Conservation (phyloP, 306 rosid genomes). For the Vigna nakashimae region DNA sequence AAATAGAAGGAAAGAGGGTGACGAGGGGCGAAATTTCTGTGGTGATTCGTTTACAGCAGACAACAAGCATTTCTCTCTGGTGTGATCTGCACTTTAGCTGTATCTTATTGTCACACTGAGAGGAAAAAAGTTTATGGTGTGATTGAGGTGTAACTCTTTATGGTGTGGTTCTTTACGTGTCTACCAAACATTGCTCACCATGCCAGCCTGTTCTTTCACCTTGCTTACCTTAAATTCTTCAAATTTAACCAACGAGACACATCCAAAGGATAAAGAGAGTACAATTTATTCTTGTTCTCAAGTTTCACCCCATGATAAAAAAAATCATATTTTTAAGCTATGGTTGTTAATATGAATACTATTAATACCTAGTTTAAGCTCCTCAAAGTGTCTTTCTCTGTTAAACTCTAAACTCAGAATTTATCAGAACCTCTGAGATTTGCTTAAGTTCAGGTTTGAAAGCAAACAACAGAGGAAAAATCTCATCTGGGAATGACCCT, state of each 20-base stretch:
- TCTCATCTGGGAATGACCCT: constrained; percentile 9
- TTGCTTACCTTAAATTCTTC: neutral
- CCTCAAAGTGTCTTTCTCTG: constrained; percentile 38
- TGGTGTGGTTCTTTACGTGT: constrained; percentile 33
- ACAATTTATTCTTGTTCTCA: constrained; percentile 34
- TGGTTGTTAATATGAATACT: constrained; percentile 12
- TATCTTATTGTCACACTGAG: constrained; percentile 54
- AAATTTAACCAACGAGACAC: neutral
- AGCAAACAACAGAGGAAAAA: constrained; percentile 31
- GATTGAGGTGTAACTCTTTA: neutral
- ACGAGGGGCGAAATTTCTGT: constrained; percentile 38
- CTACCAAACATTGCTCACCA: constrained; percentile 17
- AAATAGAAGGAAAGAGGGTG: neutral
- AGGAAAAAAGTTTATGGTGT: neutral
- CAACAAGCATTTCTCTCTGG: constrained; percentile 49
- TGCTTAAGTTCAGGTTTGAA: constrained; percentile 34
- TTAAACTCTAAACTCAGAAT: constrained; percentile 7
- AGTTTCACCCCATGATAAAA: neutral
- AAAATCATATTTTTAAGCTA: neutral
- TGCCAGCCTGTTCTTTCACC: constrained; percentile 39
- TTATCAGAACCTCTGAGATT: constrained; percentile 36
- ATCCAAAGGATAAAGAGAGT: neutral
- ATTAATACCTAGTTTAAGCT: constrained; percentile 53
- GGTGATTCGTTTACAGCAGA: constrained; percentile 47
- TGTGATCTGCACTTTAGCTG: constrained; percentile 61